Base-by-base conservation (phyloP, 768 basidiomycete species). In the Suillus bovinus region DNA sequence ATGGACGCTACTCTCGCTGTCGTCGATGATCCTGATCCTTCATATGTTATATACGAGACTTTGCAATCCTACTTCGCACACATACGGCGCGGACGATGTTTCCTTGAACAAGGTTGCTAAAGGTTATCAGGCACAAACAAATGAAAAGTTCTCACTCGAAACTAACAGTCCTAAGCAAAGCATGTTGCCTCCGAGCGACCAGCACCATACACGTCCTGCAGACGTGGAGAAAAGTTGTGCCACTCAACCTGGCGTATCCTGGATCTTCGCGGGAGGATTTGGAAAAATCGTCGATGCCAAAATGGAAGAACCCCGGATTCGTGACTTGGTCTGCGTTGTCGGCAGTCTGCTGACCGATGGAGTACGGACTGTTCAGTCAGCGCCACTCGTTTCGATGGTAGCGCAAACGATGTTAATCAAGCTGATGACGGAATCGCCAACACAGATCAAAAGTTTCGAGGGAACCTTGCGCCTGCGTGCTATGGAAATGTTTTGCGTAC, bases 261-360 rank as follows among this genome's bases (percentile, higher is more conserved):
- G 59, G 29, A 56, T 16, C 1, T 59, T 62, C 11, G 13, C 46
- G 10, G 41, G 49, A 22, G 66, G 55, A 8, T 73, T 73, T 50
- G 7, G 62, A 14, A 53, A 53, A 53, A 38, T 61, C 20, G 54
- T 63, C n/a, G 50, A 61, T 16, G 52, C n/a, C 31, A 42, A 54
- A 44, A 55, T 63, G 24, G 39, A 39, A 17, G 56, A 60, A 16
- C 58, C 58, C 27, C 52, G 38, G n/a, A 11, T 33, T 2, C 27
- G 41, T 7, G 64, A 64, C 22, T 33, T 42, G 6, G 59, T 14
- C 10, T 53, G 47, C n/a, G 50, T 67, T 33, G 38, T 61, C 44
- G 16, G 61, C 27, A 54, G 56, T 33, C 16, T 67, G 24, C 20
- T 67, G 29, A n/a, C 46, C 6, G 44, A 29, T 7, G 66, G 62